Percentiles rank a stretch among this genome's conserved stretches.
Evolutionary conservation across 108 stramenopile species (phyloP).

Genomic region (Fragilaria radians): DNA sequence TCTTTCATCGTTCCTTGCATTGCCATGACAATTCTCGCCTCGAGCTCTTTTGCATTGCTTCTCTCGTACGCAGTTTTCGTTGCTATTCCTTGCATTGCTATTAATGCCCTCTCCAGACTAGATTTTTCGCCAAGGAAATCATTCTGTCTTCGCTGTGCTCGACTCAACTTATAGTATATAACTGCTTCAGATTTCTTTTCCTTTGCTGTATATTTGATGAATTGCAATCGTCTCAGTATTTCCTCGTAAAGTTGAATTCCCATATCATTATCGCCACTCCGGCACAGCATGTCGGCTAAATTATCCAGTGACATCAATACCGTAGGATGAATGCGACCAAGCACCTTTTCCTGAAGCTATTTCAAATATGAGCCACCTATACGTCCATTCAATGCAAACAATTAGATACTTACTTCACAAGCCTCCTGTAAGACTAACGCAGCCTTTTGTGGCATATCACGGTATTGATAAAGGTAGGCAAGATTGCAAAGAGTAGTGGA

Average conservation of each 20-base stretch:
- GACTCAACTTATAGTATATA: slow-evolving; percentile 36
- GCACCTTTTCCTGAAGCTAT: slow-evolving; percentile 41
- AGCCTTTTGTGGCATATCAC: slow-evolving; percentile 31
- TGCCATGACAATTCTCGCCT: background rate
- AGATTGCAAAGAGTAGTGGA: slow-evolving; percentile 57
- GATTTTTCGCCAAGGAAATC: slow-evolving; percentile 25
- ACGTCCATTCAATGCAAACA: too few relatives aligned
- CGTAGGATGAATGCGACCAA: slow-evolving; percentile 23
- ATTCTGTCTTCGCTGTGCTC: slow-evolving; percentile 16
- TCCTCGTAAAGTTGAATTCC: slow-evolving; percentile 31
- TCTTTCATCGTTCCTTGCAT: background rate
- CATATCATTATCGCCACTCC: slow-evolving; percentile 10
- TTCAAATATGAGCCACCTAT: too few relatives aligned
- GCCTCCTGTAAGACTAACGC: slow-evolving; percentile 36
- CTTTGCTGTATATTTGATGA: slow-evolving; percentile 3
- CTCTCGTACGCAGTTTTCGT: background rate
- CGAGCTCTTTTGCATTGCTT: background rate
- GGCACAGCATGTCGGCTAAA: slow-evolving; percentile 27
- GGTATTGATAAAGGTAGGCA: slow-evolving; percentile 40
- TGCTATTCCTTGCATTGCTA: slow-evolving; percentile 10
- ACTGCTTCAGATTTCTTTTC: slow-evolving; percentile 22
- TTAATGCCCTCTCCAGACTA: slow-evolving; percentile 23
- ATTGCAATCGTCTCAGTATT: slow-evolving; percentile 22
- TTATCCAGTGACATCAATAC: slow-evolving; percentile 41
- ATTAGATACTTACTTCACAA: slow-evolving; percentile 21